phyloP scores from a whole-genome alignment of 1,284 basidiomycete genomes.

The Volvariella surrecta region DNA sequence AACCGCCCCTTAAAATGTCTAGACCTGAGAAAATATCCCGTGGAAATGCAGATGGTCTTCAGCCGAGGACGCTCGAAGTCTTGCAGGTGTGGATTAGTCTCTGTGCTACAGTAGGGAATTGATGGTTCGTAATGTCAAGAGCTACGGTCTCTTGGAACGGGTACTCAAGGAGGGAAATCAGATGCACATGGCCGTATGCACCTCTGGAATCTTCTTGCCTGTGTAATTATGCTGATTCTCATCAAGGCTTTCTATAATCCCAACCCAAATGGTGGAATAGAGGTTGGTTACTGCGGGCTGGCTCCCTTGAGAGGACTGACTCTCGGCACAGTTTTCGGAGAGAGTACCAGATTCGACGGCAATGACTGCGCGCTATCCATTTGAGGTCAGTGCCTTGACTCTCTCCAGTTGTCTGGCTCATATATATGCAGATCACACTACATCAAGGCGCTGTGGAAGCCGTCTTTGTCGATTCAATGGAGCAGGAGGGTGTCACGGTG shows the following conservation, averaged over 20 bases:
- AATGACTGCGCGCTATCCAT: constrained; percentile 54
- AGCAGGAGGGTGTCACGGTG: constrained; percentile 39
- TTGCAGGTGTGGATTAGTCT: constrained; percentile 38
- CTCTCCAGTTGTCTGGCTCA: constrained; percentile 1
- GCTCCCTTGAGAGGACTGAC: not conserved
- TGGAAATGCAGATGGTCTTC: constrained; percentile 76
- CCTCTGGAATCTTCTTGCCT: not conserved
- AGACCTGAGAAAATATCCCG: constrained; percentile 51
- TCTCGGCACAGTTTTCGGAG: constrained; percentile 39
- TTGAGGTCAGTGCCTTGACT: constrained; percentile 34
- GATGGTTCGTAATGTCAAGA: constrained; percentile 31
- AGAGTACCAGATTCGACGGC: constrained; percentile 50
- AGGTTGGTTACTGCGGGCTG: constrained; percentile 28
- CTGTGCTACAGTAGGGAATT: not conserved
- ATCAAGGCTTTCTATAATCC: constrained; percentile 68
- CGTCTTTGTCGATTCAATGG: constrained; percentile 62
- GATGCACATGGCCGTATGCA: constrained; percentile 54
- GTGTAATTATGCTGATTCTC: not conserved
- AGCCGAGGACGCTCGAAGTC: constrained; percentile 71
- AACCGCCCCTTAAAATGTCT: constrained; percentile 4
- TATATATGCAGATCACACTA: constrained; percentile 43
- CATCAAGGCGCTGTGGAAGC: constrained; percentile 71
- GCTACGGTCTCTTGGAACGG: constrained; percentile 56
- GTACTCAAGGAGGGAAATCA: constrained; percentile 59
- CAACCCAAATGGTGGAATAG: constrained; percentile 46